Base-by-base conservation (phyloP, 2,329 filamentous ascomycete species). In the Ophiostoma quercus region DNA sequence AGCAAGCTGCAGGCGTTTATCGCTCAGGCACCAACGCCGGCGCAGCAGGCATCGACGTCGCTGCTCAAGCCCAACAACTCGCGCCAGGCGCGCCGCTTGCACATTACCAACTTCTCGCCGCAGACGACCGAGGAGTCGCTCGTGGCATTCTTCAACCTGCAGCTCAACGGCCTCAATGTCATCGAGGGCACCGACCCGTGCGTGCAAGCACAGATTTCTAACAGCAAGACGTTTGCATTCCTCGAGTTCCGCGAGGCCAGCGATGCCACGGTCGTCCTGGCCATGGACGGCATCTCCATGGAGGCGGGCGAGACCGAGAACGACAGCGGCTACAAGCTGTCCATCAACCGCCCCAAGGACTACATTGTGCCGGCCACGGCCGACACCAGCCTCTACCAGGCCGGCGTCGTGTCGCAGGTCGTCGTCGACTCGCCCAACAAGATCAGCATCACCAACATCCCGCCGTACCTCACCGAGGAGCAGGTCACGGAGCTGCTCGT, bases 381-480 rank as follows among this genome's bases (percentile, higher is more conserved):
- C 1, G 91, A 94, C 66, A 90, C 93, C 34, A 85, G 87, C 63
- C 85, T 89, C 57, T 90, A 90, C 75, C 88, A 94, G 76, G 88
- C 90, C 51, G 92, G 92, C 5, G 87, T 91, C 1, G 85, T 97
- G 51, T 91, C 92, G 1, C 90, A 85, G 73, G 82, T 92, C 25
- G 95, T 99, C 19, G 88, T 93, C 11, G 95, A 99, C 77, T 96
- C 92, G 2, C 90, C 93, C 22, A 93, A 97, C 83, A 99, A 99
- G 83, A 90, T 99, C 74, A 92, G 92, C 79, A 89, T 99, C 74
- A 88, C 92, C 67, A 96, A 96, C 77, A 90, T 99, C 70, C 94
- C 95, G 0, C 80, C 86, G 0, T 97, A 95, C 78, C 88, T 99
- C 66, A 90, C 88, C 2, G 95, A 98, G 71, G 93, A 96, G 70